A percentile compares a stretch with the other conserved stretches of the same genome.
These are phyloP conservation scores for Linnemannia schmuckeri DNA, from an alignment of 192 early-diverging fungal genomes.

Conservation along the genomic window DNA sequence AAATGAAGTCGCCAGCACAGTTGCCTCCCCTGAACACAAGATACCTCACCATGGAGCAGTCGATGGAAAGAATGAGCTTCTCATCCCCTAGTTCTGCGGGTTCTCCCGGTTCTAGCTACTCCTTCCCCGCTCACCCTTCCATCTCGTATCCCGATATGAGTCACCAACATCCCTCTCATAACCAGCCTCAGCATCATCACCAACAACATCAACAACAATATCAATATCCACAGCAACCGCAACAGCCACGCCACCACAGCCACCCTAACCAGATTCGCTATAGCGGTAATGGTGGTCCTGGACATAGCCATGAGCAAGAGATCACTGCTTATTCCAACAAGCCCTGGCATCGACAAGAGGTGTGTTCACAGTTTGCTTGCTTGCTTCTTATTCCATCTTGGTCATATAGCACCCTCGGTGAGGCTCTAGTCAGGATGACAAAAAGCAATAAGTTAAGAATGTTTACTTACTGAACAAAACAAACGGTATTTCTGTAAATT, in stretches of 20 bases:
- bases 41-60: slow-evolving; percentile 21
- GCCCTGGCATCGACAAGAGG: slow-evolving; percentile 18
- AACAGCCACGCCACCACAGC: not conserved
- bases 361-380: not conserved
- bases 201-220: not conserved
- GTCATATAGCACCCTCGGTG: no score
- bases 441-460: no score
- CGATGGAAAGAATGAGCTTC: slow-evolving; percentile 38
- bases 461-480: no score
- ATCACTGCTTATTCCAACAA: not conserved
- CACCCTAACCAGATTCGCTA: not conserved
- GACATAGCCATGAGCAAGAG: not conserved
- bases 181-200: not conserved
- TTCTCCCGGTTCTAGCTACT: not conserved
- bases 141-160: slow-evolving; percentile 14
- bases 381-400: not conserved
- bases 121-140: slow-evolving; percentile 19
- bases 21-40: slow-evolving; percentile 30
- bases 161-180: not conserved
- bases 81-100: slow-evolving; percentile 18
- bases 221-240: not conserved
- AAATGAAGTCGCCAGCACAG: slow-evolving; percentile 12
- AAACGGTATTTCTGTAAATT: no score
- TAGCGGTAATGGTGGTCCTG: not conserved
- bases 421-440: no score